Conservation (phyloP, 2,329 filamentous ascomycete genomes). For the Penicillium sp. region DNA sequence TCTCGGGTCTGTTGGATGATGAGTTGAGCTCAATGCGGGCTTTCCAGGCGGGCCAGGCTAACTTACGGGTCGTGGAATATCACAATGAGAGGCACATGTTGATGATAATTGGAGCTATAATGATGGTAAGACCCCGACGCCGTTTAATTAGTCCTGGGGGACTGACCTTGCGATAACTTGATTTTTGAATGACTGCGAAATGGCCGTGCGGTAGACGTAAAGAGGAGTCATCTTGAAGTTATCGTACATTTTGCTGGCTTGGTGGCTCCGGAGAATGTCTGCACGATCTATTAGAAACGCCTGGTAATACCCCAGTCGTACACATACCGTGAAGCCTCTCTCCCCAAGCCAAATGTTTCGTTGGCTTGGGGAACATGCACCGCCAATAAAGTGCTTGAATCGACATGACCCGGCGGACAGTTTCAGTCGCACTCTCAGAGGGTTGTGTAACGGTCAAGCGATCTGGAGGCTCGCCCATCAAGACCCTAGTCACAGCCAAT, state of each 20-base stretch:
- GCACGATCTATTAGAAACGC: slow-evolving; percentile 9
- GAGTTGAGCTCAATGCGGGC: background rate
- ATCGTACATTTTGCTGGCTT: slow-evolving; percentile 71
- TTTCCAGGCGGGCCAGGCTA: background rate
- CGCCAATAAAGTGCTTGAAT: slow-evolving; percentile 77
- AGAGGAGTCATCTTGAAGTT: slow-evolving; percentile 79
- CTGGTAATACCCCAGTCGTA: background rate
- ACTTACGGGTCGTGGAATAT: slow-evolving; percentile 89
- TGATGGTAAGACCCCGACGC: background rate
- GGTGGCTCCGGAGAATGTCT: slow-evolving; percentile 78
- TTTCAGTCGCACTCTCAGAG: slow-evolving; percentile 58
- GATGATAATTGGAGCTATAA: slow-evolving; percentile 65
- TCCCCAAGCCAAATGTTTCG: slow-evolving; percentile 33
- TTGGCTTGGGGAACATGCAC: slow-evolving; percentile 73
- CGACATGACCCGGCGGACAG: slow-evolving; percentile 61
- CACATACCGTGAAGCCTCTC: slow-evolving; percentile 66
- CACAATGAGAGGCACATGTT: slow-evolving; percentile 72
- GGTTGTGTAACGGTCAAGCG: slow-evolving; percentile 54
- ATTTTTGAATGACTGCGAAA: slow-evolving; percentile 80
- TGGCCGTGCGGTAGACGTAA: slow-evolving; percentile 72
- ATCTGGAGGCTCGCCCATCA: slow-evolving; percentile 93
- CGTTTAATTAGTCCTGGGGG: background rate
- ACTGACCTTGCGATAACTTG: slow-evolving; percentile 78
- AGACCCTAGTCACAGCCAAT: slow-evolving; percentile 83
- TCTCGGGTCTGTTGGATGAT: slow-evolving; percentile 61